phyloP scores from a whole-genome alignment of 768 basidiomycete species.

The Tulasnella sp. region DNA sequence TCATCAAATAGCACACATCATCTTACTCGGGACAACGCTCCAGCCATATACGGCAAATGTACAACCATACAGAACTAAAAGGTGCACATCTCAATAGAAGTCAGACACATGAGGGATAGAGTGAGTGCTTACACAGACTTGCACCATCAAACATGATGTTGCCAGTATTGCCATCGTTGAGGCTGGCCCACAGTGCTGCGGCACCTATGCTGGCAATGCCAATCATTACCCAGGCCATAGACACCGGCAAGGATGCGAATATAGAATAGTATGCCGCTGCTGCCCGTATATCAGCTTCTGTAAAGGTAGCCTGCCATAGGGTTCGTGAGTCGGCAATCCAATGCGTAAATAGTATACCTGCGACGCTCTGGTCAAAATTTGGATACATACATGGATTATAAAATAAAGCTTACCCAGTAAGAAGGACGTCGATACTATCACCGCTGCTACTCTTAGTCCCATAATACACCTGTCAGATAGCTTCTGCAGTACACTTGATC shows the following conservation, averaged over 20 bases:
- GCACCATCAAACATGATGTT: constrained; percentile 89
- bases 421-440: constrained; percentile 67
- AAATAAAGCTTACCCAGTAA: constrained; percentile 45
- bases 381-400: neutral
- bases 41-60: constrained; percentile 60
- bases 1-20: neutral
- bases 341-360: constrained; percentile 73
- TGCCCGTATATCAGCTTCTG: constrained; percentile 73
- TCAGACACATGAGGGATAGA: neutral
- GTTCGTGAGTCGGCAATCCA: constrained; percentile 91
- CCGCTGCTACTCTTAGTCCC: constrained; percentile 60
- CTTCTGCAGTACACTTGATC: no score
- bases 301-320: constrained; percentile 71
- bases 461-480: constrained; percentile 31
- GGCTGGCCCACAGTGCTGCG: constrained; percentile 60
- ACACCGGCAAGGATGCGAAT: constrained; percentile 49
- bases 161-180: constrained; percentile 60
- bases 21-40: constrained; percentile 69
- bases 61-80: constrained; percentile 57
- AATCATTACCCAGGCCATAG: constrained; percentile 45
- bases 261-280: constrained; percentile 74
- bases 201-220: constrained; percentile 46
- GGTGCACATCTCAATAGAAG: neutral
- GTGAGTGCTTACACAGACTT: constrained; percentile 54
- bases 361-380: neutral